Percentiles rank a stretch among this genome's conserved stretches.
Conservation (phyloP, 1,139 yeast genomes). For the Blastobotrys persicus region DNA sequence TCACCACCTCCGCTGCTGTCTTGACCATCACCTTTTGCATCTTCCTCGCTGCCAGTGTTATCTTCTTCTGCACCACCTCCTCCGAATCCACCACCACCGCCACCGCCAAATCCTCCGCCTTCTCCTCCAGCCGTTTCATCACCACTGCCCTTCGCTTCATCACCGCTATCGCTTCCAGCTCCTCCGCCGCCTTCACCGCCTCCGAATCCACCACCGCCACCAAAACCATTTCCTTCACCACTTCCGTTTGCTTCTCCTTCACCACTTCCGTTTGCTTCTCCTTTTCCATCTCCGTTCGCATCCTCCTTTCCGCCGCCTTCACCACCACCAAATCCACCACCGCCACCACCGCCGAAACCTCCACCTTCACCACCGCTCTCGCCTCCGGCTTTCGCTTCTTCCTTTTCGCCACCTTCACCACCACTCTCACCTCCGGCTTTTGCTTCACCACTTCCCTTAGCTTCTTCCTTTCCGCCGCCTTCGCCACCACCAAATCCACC, state of each 20-base stretch:
- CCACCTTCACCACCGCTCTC: too few species aligned
- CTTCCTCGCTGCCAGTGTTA: too few species aligned
- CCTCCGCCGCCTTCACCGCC: not conserved
- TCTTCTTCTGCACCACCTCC: not conserved
- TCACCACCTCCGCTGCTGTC: too few species aligned
- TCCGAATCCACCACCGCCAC: too few species aligned
- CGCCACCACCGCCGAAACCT: not conserved
- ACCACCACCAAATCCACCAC: constrained; percentile 1
- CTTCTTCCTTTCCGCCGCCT: too few species aligned
- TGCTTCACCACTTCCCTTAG: not conserved
- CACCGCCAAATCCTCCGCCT: not conserved
- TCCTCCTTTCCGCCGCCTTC: too few species aligned
- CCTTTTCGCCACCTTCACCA: too few species aligned
- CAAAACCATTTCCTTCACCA: too few species aligned
- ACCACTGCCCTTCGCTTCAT: not conserved
- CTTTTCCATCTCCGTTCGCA: not conserved
- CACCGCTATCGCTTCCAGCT: not conserved
- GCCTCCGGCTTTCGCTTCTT: too few species aligned
- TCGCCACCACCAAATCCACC: constrained; percentile 1
- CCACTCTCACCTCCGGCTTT: not conserved
- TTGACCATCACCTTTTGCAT: too few species aligned
- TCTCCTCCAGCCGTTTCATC: constrained; percentile 21
- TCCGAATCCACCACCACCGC: constrained; percentile 1
- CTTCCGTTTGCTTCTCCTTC: too few species aligned
- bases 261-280: not conserved